A percentile compares a stretch with the other conserved stretches of the same genome.
Evolutionary conservation across 768 basidiomycete genomes (phyloP).

Genomic region (Suillus plorans): DNA sequence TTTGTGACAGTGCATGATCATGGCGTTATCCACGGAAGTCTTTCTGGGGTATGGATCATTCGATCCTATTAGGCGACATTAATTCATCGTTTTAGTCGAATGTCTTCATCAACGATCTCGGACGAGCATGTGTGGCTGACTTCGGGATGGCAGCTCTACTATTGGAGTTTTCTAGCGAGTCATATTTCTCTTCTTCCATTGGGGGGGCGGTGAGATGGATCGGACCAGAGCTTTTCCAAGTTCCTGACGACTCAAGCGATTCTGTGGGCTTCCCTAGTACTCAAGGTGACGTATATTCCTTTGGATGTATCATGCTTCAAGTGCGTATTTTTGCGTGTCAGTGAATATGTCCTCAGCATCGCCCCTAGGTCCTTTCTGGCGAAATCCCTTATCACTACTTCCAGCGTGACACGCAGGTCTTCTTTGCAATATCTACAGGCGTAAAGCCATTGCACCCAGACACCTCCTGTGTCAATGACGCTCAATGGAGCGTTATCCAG

Average conservation of each 20-base stretch:
- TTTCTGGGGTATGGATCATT: slow-evolving; percentile 13
- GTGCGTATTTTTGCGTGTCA: slow-evolving; percentile 28
- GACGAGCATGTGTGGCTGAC: slow-evolving; percentile 4
- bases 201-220: slow-evolving; percentile 11
- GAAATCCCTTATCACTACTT: slow-evolving; percentile 24
- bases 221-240: slow-evolving; percentile 9
- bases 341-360: background rate
- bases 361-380: slow-evolving; percentile 12
- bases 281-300: slow-evolving; percentile 10
- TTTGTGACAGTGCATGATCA: slow-evolving; percentile 6
- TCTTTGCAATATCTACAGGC: slow-evolving; percentile 17
- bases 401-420: slow-evolving; percentile 17
- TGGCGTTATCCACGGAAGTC: slow-evolving; percentile 8
- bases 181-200: slow-evolving; percentile 8
- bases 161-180: slow-evolving; percentile 8
- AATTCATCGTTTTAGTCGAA: slow-evolving; percentile 4
- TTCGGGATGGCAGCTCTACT: slow-evolving; percentile 9
- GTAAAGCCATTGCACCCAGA: slow-evolving; percentile 8
- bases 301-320: slow-evolving; percentile 28
- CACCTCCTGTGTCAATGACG: background rate
- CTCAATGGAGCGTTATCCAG: slow-evolving; percentile 12
- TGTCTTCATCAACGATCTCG: slow-evolving; percentile 11
- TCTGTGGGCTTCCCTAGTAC: background rate
- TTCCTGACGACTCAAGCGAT: background rate
- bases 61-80: background rate